Base-by-base conservation (phyloP, 78 protist genomes). In the Dictyostelium capitatum region DNA sequence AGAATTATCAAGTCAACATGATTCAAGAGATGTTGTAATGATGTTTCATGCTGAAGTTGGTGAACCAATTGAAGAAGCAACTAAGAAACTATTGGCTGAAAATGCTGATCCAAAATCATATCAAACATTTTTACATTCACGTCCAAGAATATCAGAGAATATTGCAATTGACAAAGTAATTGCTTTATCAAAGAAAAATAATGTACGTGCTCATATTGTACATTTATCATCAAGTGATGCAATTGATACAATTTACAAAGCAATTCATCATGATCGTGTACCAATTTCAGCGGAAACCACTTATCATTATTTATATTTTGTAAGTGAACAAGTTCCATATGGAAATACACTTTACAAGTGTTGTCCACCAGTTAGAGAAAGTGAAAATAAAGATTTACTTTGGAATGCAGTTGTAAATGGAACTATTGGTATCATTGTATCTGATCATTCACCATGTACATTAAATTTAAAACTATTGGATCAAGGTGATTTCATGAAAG, bases 381-480 rank as follows among this genome's bases (percentile, higher is more conserved):
- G 75, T 3, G 74, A 48, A 48, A 91, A 91, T 59, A 64, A 80
- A 12, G 91, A 74, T 47, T 23, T 28, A 6, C 91, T 91, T 1
- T 91, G 95, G 95, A 8, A 83, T 25, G 96, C 90, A 0, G 43
- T 94, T 10, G 30, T 19, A 5, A 72, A 70, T 10, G 85, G 91
- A 7, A 56, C 57, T 19, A 46, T 95, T 19, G 17, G 20, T 3
- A 20, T 83, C 23, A 62, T 95, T 6, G 92, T 92, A 3, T 47
- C 89, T 30, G 97, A 95, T 30, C 97, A 95, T 59, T 95, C 96
- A 23, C 94, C 97, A 75, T 95, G 94, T 84, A 72, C 90, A 11
- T 8, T 65, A 19, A 23, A 90, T 32, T 53, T 90, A 20, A 90
- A 90, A 54, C 37, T 67, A 14, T 25, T 90, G 6, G 92, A 92